Percentiles rank a stretch among this genome's conserved stretches.
Conservation (phyloP, 2,329 filamentous ascomycete genomes). For the Nothopassalora personata region DNA sequence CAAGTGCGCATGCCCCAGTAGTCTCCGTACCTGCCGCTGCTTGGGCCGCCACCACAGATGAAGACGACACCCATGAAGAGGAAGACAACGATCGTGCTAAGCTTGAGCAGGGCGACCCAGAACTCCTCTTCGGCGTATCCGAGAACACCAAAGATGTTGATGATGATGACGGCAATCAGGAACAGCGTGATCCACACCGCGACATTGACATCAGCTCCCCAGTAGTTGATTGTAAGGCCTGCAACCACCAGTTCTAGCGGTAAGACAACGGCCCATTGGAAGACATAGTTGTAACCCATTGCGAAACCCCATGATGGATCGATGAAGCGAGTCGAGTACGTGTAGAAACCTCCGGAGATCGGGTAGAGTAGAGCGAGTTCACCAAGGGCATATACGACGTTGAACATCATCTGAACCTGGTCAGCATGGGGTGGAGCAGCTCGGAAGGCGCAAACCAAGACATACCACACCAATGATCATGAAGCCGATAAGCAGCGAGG, state of each 20-base stretch:
- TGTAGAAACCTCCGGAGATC: conserved; percentile 39
- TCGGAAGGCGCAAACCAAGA: background rate
- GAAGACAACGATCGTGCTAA: conserved; percentile 51
- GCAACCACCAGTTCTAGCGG: conserved; percentile 26
- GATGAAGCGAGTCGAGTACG: conserved; percentile 41
- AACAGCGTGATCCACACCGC: conserved; percentile 24
- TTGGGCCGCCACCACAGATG: conserved; percentile 53
- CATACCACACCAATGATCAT: conserved; percentile 31
- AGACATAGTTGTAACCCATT: conserved; percentile 29
- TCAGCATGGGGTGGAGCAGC: background rate
- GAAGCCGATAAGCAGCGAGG: conserved; percentile 33
- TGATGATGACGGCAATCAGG: conserved; percentile 21
- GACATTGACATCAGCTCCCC: conserved; percentile 19
- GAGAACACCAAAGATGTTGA: conserved; percentile 27
- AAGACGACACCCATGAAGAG: conserved; percentile 58
- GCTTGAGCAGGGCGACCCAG: conserved; percentile 26
- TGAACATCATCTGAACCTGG: conserved; percentile 35
- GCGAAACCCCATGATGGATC: conserved; percentile 36
- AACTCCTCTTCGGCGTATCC: conserved; percentile 29
- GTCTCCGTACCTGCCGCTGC: conserved; percentile 17
- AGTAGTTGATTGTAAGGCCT: conserved; percentile 25
- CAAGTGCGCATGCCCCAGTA: conserved; percentile 50
- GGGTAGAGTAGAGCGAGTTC: conserved; percentile 40
- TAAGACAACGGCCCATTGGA: conserved; percentile 27
- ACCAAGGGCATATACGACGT: conserved; percentile 38